phyloP scores from a whole-genome alignment of 208 protist species.

The Porcisia hertigi region DNA sequence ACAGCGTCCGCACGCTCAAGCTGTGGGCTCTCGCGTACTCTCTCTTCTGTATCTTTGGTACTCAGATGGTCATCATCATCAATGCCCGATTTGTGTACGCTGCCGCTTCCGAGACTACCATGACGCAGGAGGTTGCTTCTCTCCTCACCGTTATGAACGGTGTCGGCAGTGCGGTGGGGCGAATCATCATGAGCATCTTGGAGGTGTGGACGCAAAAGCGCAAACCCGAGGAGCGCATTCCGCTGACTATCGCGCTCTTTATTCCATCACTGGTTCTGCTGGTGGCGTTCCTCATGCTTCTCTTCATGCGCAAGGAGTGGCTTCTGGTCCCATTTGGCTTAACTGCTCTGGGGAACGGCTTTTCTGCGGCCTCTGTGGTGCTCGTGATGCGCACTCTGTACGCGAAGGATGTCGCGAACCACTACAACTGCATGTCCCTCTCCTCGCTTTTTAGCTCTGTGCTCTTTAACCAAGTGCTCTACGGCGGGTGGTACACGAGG shows the following conservation, averaged over 20 bases:
- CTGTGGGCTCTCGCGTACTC: conserved; percentile 65
- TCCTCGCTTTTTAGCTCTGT: conserved; percentile 47
- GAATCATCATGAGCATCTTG: conserved; percentile 66
- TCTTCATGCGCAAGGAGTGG: conserved; percentile 33
- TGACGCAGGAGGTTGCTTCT: conserved; percentile 47
- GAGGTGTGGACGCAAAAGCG: conserved; percentile 71
- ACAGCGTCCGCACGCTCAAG: conserved; percentile 34
- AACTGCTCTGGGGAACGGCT: conserved; percentile 72
- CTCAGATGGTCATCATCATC: conserved; percentile 65
- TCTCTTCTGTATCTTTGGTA: conserved; percentile 42
- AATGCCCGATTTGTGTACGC: conserved; percentile 82
- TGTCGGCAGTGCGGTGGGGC: conserved; percentile 64
- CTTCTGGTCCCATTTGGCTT: conserved; percentile 62
- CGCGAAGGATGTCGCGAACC: conserved; percentile 73
- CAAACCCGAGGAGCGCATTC: conserved; percentile 61
- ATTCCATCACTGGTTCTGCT: conserved; percentile 51
- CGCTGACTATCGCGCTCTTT: conserved; percentile 63
- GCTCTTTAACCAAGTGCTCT: conserved; percentile 73
- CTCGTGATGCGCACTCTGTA: conserved; percentile 79
- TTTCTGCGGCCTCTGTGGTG: conserved; percentile 59
- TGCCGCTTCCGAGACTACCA: conserved; percentile 40
- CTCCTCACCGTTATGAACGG: conserved; percentile 71
- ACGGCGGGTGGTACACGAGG: conserved; percentile 72
- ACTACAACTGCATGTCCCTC: conserved; percentile 79
- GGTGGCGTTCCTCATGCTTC: conserved; percentile 40